Conservation (phyloP, 306 rosid genomes). For the Vigna trinervia region DNA sequence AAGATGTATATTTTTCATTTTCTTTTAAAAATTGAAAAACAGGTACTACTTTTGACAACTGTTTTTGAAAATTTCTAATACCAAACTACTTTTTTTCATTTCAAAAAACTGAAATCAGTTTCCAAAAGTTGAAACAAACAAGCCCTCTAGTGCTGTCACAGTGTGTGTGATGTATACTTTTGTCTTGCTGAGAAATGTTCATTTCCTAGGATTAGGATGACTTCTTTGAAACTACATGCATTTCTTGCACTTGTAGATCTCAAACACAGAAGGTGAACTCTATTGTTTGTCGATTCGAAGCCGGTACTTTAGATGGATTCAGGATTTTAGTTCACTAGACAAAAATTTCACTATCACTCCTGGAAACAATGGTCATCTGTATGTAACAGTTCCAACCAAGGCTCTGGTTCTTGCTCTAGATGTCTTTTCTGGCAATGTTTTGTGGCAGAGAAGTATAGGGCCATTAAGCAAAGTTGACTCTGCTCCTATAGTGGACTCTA, state of each 20-base stretch:
- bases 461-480: constrained; percentile 61
- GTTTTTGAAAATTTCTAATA: not conserved
- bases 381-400: constrained; percentile 65
- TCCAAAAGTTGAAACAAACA: not conserved
- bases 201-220: constrained; percentile 22
- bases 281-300: constrained; percentile 65
- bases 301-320: constrained; percentile 72
- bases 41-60: not conserved
- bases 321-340: constrained; percentile 73
- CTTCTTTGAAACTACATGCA: constrained; percentile 20
- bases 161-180: not conserved
- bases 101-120: not conserved
- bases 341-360: constrained; percentile 64
- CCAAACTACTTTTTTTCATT: not conserved
- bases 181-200: not conserved
- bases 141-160: not conserved
- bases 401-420: constrained; percentile 72
- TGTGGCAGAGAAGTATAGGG: constrained; percentile 80
- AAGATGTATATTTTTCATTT: too few relatives aligned
- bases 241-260: constrained; percentile 56
- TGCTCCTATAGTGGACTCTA: constrained; percentile 74
- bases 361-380: constrained; percentile 81
- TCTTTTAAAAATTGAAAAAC: not conserved
- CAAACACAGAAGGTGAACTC: constrained; percentile 75
- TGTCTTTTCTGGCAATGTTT: constrained; percentile 66